A percentile compares a stretch with the other conserved stretches of the same genome.
phyloP scores from a whole-genome alignment of 495 filamentous ascomycete species.

The Annulohypoxylon bovei region DNA sequence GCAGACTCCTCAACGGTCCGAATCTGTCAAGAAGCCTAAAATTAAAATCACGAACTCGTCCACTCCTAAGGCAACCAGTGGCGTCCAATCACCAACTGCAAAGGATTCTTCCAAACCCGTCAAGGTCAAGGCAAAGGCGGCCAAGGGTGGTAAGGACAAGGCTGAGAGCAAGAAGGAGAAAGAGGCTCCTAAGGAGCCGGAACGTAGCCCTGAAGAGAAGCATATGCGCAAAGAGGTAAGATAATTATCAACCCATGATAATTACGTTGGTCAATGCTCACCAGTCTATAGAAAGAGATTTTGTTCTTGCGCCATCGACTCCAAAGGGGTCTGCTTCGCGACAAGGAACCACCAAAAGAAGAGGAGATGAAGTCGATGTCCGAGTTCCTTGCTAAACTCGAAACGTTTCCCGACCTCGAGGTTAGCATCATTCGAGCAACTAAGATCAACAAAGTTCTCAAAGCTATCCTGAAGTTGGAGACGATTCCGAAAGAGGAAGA shows the following conservation, averaged over 20 bases:
- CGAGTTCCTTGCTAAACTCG: slow-evolving; percentile 79
- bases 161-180: slow-evolving; percentile 71
- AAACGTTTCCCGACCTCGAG: slow-evolving; percentile 80
- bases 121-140: slow-evolving; percentile 65
- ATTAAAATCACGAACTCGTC: slow-evolving; percentile 66
- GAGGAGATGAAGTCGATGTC: slow-evolving; percentile 91
- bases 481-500: slow-evolving; percentile 86
- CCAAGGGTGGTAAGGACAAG: slow-evolving; percentile 71
- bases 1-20: slow-evolving; percentile 70
- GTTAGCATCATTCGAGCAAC: slow-evolving; percentile 83
- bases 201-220: slow-evolving; percentile 60
- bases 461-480: slow-evolving; percentile 84
- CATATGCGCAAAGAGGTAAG: slow-evolving; percentile 68
- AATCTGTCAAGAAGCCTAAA: slow-evolving; percentile 73
- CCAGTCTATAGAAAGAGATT: slow-evolving; percentile 66
- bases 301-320: slow-evolving; percentile 89
- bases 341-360: slow-evolving; percentile 82
- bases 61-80: slow-evolving; percentile 64
- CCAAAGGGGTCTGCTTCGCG: slow-evolving; percentile 88
- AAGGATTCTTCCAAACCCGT: slow-evolving; percentile 56
- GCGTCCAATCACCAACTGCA: slow-evolving; percentile 52
- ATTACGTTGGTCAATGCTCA: slow-evolving; percentile 17
- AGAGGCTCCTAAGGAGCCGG: slow-evolving; percentile 62
- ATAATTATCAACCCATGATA: neutral
- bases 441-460: slow-evolving; percentile 95